Evolutionary conservation across 169 alveolate genomes (phyloP), one percentile per base, ranked within the genome.

Genomic region (Cryptosporidium tyzzeri): DNA sequence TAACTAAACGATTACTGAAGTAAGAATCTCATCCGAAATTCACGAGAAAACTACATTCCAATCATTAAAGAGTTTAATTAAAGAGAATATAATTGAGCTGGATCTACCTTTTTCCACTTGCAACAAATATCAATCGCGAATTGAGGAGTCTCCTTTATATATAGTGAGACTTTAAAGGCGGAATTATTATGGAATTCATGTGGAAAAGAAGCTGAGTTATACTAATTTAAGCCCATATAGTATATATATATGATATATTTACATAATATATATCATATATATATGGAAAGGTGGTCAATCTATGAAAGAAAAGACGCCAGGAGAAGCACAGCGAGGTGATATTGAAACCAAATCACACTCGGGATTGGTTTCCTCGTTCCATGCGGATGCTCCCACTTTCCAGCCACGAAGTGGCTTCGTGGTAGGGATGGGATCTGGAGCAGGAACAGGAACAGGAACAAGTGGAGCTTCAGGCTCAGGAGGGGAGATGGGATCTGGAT

Each of bases 311-410:
- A 80, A 80, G 68, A 73, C 51, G 3, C 59, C 74, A 39, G 58
- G 33, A 29, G 89, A 80, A 62, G 35, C 50, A 18, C 62, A 65
- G 44, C 37, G 89, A 62, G 68, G 51, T 48, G 89, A 80, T 31
- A 55, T 45, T 29, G 89, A 80, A 26, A 51, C 67, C 29, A 80
- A 80, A 33, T 29, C 89, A 59, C 75, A 62, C 29, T 35, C 80
- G 21, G 70, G 45, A 16, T 33, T 44, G 12, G 73, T 65, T 39
- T 80, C 89, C 33, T 80, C 89, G 29, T 80, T 80, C 65, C 89
- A 80, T 65, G 89, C 89, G 23, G 89, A 80, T 62, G 89, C 89
- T 62, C 89, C 89, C 51, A 80, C 80, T 14, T 80, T 80, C 53
- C 73, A 80, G 51, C 89, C 89, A 18, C 69, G 89, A 62, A 59